Percentiles rank a stretch among this genome's conserved stretches.
Evolutionary conservation across 352 stramenopile species (phyloP).

Genomic region (Phytophthora idaei): DNA sequence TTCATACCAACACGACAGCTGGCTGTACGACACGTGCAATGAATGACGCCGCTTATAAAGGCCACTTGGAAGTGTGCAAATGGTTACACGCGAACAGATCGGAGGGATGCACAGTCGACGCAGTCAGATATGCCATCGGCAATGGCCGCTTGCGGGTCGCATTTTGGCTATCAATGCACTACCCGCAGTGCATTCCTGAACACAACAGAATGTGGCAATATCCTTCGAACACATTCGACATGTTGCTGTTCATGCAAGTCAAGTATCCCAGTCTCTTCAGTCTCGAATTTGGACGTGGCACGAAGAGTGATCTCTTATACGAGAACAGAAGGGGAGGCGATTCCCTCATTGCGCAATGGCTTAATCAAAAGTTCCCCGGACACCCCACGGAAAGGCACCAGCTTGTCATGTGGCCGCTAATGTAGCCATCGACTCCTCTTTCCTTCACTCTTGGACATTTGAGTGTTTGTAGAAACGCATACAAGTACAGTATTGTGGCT

Average conservation of each 20-base stretch:
- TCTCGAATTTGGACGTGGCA: slow-evolving; percentile 13
- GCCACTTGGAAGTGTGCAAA: slow-evolving; percentile 11
- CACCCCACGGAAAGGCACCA: no score
- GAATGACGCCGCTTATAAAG: not conserved
- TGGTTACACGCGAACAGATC: slow-evolving; percentile 9
- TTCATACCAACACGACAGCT: slow-evolving; percentile 5
- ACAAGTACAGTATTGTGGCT: no score
- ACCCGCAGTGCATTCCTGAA: slow-evolving; percentile 7
- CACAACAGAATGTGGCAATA: slow-evolving; percentile 13
- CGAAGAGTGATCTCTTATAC: slow-evolving; percentile 5
- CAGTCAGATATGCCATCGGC: slow-evolving; percentile 7
- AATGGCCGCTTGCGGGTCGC: slow-evolving; percentile 2
- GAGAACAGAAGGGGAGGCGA: not conserved
- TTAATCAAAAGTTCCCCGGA: slow-evolving; percentile 7
- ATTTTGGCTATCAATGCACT: slow-evolving; percentile 6
- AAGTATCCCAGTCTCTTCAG: slow-evolving; percentile 17
- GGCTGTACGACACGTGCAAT: slow-evolving; percentile 1
- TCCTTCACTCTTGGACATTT: no score
- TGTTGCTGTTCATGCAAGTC: slow-evolving; percentile 13
- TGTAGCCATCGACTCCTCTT: no score
- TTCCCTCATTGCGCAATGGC: not conserved
- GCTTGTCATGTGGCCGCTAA: no score
- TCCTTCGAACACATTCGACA: slow-evolving; percentile 7
- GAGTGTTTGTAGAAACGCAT: no score
- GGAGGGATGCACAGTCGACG: slow-evolving; percentile 3